Base-by-base conservation (phyloP, 345 rosid species). In the Heritiera fomes region DNA sequence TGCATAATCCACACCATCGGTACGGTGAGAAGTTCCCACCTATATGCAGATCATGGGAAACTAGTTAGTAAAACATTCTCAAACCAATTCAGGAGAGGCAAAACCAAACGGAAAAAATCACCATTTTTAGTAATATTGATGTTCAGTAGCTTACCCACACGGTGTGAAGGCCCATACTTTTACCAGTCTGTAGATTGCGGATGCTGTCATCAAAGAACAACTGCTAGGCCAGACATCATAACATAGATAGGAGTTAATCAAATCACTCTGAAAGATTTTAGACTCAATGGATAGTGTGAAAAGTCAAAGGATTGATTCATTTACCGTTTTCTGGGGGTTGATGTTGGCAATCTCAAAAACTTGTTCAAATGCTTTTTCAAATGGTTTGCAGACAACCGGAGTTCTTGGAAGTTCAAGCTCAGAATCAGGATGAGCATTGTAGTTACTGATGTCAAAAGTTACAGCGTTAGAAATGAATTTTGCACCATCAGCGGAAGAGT, bases 151-250 rank as follows among this genome's bases (percentile, higher is more conserved):
- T 82, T 82, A 93, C 97, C 94, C 83, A 88, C 17, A 96, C 95
- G 1, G 98, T 92, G 77, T 94, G 87, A 60, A 96, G 98, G 13
- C 95, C 95, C 74, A 89, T 79, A 0, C 80, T 87, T 78, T 92
- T 94, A 58, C 95, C 98, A 4, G 93, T 78, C 79, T 92, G 93
- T 70, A 96, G 78, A 82, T 91, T 96, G 23, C 92, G 91, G 78
- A 91, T 77, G 58, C 97, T 94, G 77, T 96, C 98, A 75, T 96
- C 98, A 17, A 96, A 92, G 85, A 96, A 94, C 86, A 96, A 47
- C 99, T 96, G 94, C 40, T 65, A 78, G 75, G 66, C 43, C 63
- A 28, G 40, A 69, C 18, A 64, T 20, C 6, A 46, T 38, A 41
- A n/a, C n/a, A 52, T 43, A 4, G 63, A 3, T 46, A 53, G 18